These are phyloP conservation scores for Metschnikowia corniflorae DNA, from an alignment of 805 yeast species.

Conservation along the genomic window DNA sequence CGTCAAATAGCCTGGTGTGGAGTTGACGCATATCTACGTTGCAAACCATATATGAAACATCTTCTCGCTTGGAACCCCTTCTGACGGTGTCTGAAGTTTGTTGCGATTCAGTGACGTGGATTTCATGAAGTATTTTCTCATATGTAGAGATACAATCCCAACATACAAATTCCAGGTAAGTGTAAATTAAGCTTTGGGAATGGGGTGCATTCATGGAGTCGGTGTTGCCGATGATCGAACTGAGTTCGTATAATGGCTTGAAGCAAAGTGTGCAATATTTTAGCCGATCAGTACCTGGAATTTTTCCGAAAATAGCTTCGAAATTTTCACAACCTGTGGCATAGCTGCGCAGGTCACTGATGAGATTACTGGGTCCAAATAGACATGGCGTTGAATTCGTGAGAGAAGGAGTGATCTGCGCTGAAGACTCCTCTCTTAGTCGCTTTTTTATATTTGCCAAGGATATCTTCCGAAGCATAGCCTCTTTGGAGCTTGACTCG, in stretches of 20 bases:
- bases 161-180: conserved; percentile 58
- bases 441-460: conserved; percentile 37
- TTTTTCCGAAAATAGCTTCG: conserved; percentile 36
- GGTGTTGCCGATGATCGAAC: conserved; percentile 34
- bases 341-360: background rate
- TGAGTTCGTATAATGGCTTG: conserved; percentile 61
- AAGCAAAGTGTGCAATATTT: conserved; percentile 68
- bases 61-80: too few species aligned
- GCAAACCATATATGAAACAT: too few species aligned
- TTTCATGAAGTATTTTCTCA: conserved; percentile 48
- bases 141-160: conserved; percentile 57
- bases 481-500: conserved; percentile 7
- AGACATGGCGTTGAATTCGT: background rate
- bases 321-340: conserved; percentile 21
- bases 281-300: conserved; percentile 37
- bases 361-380: background rate
- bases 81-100: too few species aligned
- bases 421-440: conserved; percentile 9
- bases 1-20: too few species aligned
- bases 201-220: conserved; percentile 2
- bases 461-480: conserved; percentile 28
- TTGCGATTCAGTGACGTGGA: conserved; percentile 16
- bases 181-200: conserved; percentile 13
- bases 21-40: too few species aligned
- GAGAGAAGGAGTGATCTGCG: background rate